Evolutionary conservation across 139 green algal species (phyloP), one percentile per base, ranked within the genome.

Genomic region (Coelastrella sp.): DNA sequence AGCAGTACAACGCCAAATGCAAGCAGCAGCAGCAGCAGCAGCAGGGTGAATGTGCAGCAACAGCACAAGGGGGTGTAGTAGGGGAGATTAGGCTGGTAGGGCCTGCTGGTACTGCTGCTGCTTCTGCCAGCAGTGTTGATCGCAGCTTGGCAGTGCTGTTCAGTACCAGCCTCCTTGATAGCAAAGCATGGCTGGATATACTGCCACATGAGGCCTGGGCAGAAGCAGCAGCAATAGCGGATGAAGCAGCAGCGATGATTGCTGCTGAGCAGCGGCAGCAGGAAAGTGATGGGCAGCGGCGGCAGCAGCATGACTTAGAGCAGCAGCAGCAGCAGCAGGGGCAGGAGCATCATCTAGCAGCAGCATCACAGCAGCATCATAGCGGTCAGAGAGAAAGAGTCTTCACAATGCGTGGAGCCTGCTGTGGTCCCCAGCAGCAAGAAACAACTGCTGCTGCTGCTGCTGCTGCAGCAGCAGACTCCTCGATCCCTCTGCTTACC

Each of bases 321-420:
- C 27, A 37, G 78, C n/a, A 64, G 60, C 78, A 43, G 37, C 21
- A 48, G 41, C 40, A 23, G 13, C 32, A 76, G 62, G 34, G 75
- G 2, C 27, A 48, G 35, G 35, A 71, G 53, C 75, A 82, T 40
- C 75, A 82, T n/a, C 35, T 82, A 15, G 75, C 75, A 48, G 75
- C 75, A 69, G 60, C 75, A 11, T 34, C 45, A 32, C 51, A 71
- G 53, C 75, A 82, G 11, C 75, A 82, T 13, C 25, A 40, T 38
- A 27, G 59, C 23, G 75, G 75, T 1, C 75, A 82, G 75, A 34
- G 75, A 8, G 75, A 82, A 38, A 34, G 75, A 11, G 75, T 82
- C 32, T 82, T 82, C 35, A 82, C 75, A n/a, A 82, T 82, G 75
- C 51, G 75, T 13, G 53, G 75, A 30, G 53, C 23, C 5, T 5